Conservation (phyloP, 1,139 yeast genomes). For the Pneumocystis murina region DNA sequence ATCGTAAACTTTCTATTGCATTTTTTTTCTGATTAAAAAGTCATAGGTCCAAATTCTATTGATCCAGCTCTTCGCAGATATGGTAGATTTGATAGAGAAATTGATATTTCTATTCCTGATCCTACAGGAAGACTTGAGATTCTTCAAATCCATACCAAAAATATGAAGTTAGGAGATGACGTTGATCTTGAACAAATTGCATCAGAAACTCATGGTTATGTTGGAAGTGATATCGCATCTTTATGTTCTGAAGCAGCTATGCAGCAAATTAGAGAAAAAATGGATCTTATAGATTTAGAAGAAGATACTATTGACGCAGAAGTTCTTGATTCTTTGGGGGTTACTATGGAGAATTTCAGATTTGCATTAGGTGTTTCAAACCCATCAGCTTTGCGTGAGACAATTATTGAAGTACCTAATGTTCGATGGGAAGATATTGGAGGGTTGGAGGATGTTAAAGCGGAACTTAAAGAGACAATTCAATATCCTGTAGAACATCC, state of each 20-base stretch:
- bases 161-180: conserved; percentile 90
- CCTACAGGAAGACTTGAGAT: conserved; percentile 97
- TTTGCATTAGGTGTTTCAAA: conserved; percentile 95
- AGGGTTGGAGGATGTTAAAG: conserved; percentile 88
- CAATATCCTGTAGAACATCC: conserved; percentile 98
- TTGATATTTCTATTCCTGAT: conserved; percentile 97
- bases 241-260: conserved; percentile 97
- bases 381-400: conserved; percentile 98
- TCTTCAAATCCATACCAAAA: conserved; percentile 82
- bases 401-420: conserved; percentile 95
- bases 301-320: conserved; percentile 98
- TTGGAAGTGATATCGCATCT: conserved; percentile 89
- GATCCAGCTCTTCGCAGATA: conserved; percentile 97
- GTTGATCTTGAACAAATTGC: conserved; percentile 91
- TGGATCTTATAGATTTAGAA: conserved; percentile 94
- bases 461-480: conserved; percentile 94
- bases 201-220: conserved; percentile 90
- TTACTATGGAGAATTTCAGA: conserved; percentile 96
- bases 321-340: conserved; percentile 88
- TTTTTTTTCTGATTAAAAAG: neutral
- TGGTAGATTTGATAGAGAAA: conserved; percentile 98
- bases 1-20: conserved; percentile 46
- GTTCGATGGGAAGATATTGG: conserved; percentile 98
- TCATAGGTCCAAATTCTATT: conserved; percentile 45
- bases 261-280: conserved; percentile 97